These are phyloP conservation scores for Cryphonectria japonica DNA, from an alignment of 2,329 filamentous ascomycete species.

Conservation along the genomic window DNA sequence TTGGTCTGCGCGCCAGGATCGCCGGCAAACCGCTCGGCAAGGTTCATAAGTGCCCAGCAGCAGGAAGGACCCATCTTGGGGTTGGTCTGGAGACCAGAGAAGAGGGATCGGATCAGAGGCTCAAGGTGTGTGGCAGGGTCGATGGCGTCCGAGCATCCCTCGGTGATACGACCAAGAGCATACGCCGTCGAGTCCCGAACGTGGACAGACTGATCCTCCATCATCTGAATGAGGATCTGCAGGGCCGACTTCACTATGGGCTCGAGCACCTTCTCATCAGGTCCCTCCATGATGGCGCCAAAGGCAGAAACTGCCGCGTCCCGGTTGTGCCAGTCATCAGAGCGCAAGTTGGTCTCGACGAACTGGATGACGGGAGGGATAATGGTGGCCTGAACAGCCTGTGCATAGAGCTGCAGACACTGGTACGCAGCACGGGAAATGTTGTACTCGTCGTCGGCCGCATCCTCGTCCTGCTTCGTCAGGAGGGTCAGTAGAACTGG, in stretches of 20 bases:
- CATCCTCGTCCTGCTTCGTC: slow-evolving; percentile 97
- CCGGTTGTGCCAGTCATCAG: slow-evolving; percentile 91
- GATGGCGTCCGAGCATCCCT: slow-evolving; percentile 88
- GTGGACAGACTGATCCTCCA: slow-evolving; percentile 86
- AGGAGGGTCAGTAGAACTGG: slow-evolving; percentile 87
- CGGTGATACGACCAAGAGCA: slow-evolving; percentile 92
- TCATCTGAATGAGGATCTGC: slow-evolving; percentile 85
- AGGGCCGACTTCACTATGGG: slow-evolving; percentile 96
- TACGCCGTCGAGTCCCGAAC: slow-evolving; percentile 97
- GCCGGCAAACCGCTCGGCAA: slow-evolving; percentile 92
- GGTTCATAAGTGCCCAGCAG: slow-evolving; percentile 99
- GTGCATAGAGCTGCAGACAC: slow-evolving; percentile 91
- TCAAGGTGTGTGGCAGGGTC: slow-evolving; percentile 83
- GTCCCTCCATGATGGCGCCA: slow-evolving; percentile 98
- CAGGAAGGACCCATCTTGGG: slow-evolving; percentile 97
- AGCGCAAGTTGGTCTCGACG: slow-evolving; percentile 87
- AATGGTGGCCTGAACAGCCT: slow-evolving; percentile 83
- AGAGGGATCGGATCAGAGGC: slow-evolving; percentile 83
- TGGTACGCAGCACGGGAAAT: slow-evolving; percentile 93
- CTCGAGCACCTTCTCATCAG: slow-evolving; percentile 88
- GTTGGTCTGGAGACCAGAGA: slow-evolving; percentile 85
- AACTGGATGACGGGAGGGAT: slow-evolving; percentile 87
- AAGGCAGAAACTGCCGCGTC: slow-evolving; percentile 97
- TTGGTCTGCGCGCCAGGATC: slow-evolving; percentile 79
- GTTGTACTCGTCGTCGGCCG: slow-evolving; percentile 96